Evolutionary conservation across 176 grass and related monocot species (phyloP), one percentile per base, ranked within the genome.

Genomic region (Luzula sylvatica): DNA sequence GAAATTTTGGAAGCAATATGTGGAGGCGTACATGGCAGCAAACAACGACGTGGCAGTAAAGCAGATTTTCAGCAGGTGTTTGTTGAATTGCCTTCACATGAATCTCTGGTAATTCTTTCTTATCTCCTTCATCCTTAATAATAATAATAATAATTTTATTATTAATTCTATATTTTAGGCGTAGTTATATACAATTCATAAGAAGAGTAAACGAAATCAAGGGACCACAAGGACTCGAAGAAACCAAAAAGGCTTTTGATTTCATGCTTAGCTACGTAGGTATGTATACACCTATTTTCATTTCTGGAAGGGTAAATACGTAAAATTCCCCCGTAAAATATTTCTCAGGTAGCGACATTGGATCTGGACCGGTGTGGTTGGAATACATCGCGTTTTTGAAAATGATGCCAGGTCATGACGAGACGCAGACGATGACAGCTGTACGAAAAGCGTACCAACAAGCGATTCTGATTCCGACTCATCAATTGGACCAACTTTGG

Each of bases 1-100:
- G 3, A 96, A 89, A 51, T 96, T 79, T 44, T 96, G 92, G 92
- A 96, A 96, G 67, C 92, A 96, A 63, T 89, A 89, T 68, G 92
- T 96, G 5, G 85, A 96, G 55, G 81, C 85, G 8, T 78, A 89
- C 51, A 96, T 96, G 65, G 49, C 74, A 25, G 35, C 63, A 0
- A 89, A 96, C 43, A 87, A 96, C 6, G 72, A 96, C 1, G 92
- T 82, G 4, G 72, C 72, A 0, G 75, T 76, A 44, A 96, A 96
- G 65, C 92, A 89, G 39, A 96, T 96, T 68, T 96, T 96, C 38
- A 86, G 74, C 72, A 80, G 92, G 71, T 96, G 92, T 60, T 22
- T 96, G 60, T 77, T 86, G 53, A 96, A 63, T 54, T 89, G 92
- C 63, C 81, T 82, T 75, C 84, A 89, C 9, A 79, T 96, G 52